Base-by-base conservation (phyloP, 371 early-diverging fungal genomes). In the Rhizopus sp. region DNA sequence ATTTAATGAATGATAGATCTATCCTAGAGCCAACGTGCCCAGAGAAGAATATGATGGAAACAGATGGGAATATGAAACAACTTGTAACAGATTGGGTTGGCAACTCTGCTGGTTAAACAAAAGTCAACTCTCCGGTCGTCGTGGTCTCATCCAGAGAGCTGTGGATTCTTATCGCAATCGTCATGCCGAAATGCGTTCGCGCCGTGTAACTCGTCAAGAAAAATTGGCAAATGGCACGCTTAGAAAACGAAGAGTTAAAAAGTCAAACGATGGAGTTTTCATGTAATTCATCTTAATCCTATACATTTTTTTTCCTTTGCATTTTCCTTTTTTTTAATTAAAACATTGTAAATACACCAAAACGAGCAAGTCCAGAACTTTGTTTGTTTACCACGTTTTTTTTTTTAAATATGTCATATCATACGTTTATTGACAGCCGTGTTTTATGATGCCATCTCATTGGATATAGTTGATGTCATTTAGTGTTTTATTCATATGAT, bases 81-180 rank as follows among this genome's bases (percentile, higher is more conserved):
- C 83, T 41, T 93, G 91, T 63, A 96, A 96, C 57, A 70, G 63
- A n/a, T 70, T 94, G 13, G 96, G 94, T 2, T 96, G 95, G 93
- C 77, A 88, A 57, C 81, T 96, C 54, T 82, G 88, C 12, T 90
- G 82, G 56, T 68, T 92, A 7, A 96, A 95, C 69, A 82, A 80
- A 42, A 80, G 81, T n/a, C 70, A 89, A 47, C 78, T 94, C 12
- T 77, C 83, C 50, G 93, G 87, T 4, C 83, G 89, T 39, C 84
- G 94, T 41, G 96, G 96, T n/a, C 73, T 95, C 34, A 80, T 96
- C 37, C 96, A 96, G 65, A 76, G 96, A 0, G 94, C 95, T 0
- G 96, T 96, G 0, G 96, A 96, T 65, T 88, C 88, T 42, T 95
- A 88, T 63, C 80, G 95, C 38, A 89, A 93, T 55, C 82, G 90